These are phyloP conservation scores for Trypanosomatidae sp. DNA, from an alignment of 208 protist species.

Conservation along the genomic window DNA sequence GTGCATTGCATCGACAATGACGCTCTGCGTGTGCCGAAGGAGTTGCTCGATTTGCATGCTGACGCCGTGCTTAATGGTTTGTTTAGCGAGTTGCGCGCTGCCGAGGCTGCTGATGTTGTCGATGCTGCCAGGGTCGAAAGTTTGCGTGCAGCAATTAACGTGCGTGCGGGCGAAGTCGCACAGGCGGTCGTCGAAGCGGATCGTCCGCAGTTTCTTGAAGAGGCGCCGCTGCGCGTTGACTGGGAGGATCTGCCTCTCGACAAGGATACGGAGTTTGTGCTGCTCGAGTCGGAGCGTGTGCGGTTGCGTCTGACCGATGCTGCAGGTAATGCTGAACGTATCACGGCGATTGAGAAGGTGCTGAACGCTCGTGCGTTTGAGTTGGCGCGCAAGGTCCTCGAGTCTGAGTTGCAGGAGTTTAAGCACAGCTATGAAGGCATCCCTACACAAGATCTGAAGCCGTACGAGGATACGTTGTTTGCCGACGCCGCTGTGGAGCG, in stretches of 20 bases:
- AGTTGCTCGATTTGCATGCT: slow-evolving; percentile 51
- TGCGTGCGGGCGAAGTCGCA: slow-evolving; percentile 42
- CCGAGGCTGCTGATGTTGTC: background rate
- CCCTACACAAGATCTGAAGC: slow-evolving; percentile 23
- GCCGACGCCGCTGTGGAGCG: slow-evolving; percentile 27
- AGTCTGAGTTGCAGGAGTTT: slow-evolving; percentile 4
- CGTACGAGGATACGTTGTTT: slow-evolving; percentile 49
- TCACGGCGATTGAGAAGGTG: slow-evolving; percentile 41
- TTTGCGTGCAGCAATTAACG: slow-evolving; percentile 40
- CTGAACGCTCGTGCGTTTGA: slow-evolving; percentile 59
- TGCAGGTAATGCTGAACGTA: slow-evolving; percentile 30
- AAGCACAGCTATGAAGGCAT: slow-evolving; percentile 39
- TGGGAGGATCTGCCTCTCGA: slow-evolving; percentile 40
- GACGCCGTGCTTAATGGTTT: slow-evolving; percentile 48
- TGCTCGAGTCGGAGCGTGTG: slow-evolving; percentile 41
- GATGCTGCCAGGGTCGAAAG: background rate
- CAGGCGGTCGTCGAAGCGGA: slow-evolving; percentile 24
- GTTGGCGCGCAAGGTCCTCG: slow-evolving; percentile 20
- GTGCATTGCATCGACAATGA: slow-evolving; percentile 22
- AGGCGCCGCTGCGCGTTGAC: slow-evolving; percentile 37
- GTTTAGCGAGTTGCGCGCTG: slow-evolving; percentile 9
- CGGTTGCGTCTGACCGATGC: slow-evolving; percentile 54
- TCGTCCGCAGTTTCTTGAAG: slow-evolving; percentile 41
- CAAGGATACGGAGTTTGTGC: slow-evolving; percentile 45
- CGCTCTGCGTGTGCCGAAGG: slow-evolving; percentile 55